phyloP scores from a whole-genome alignment of 805 yeast genomes.

The Starmerella stigmatis region DNA sequence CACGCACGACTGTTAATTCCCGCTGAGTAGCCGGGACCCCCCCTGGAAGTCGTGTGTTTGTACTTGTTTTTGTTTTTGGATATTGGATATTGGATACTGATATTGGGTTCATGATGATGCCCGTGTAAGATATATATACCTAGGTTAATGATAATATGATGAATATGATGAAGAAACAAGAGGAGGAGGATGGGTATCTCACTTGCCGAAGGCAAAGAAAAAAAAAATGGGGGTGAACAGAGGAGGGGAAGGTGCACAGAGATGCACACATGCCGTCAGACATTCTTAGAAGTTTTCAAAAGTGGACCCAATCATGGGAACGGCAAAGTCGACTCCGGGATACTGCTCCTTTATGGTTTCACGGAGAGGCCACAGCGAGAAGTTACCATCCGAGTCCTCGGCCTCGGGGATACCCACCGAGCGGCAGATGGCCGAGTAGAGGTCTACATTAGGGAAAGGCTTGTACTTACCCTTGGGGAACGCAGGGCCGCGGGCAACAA shows the following conservation, averaged over 20 bases:
- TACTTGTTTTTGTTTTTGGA: too few species aligned
- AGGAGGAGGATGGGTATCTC: too few species aligned
- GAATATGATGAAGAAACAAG: background rate
- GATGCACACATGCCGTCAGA: too few species aligned
- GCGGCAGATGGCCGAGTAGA: constrained; percentile 67
- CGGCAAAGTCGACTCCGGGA: constrained; percentile 29
- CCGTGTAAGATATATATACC: too few species aligned
- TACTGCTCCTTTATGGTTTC: constrained; percentile 27
- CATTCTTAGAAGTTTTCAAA: constrained; percentile 25
- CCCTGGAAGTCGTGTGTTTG: too few species aligned
- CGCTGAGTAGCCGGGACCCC: too few species aligned
- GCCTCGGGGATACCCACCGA: constrained; percentile 41
- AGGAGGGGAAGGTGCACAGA: too few species aligned
- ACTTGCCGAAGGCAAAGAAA: too few species aligned
- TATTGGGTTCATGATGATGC: too few species aligned
- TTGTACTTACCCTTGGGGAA: constrained; percentile 39
- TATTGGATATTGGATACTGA: too few species aligned
- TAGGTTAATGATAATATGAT: too few species aligned
- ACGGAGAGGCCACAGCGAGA: constrained; percentile 22
- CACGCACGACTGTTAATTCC: too few species aligned
- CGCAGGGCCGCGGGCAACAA: constrained; percentile 72
- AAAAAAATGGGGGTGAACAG: background rate
- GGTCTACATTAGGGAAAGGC: constrained; percentile 64
- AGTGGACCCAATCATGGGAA: constrained; percentile 26
- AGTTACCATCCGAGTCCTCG: constrained; percentile 48